Evolutionary conservation across 106 monocot species (phyloP).

Genomic region (Posidonia australis): DNA sequence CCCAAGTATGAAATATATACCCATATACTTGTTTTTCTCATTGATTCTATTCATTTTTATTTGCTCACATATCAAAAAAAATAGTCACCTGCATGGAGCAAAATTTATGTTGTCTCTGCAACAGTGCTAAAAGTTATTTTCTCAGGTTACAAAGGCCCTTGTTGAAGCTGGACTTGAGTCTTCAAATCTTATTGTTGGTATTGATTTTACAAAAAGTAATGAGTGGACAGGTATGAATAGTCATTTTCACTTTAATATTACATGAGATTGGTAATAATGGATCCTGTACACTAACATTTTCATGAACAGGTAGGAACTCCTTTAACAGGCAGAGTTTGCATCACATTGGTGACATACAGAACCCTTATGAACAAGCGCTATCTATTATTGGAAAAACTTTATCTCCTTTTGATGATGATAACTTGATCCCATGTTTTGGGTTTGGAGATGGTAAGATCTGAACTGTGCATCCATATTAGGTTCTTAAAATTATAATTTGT

Average conservation of each 20-base stretch:
- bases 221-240: constrained; percentile 99
- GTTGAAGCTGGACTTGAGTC: constrained; percentile 78
- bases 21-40: too few relatives aligned
- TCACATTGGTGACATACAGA: constrained; percentile 43
- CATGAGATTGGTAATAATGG: too few relatives aligned
- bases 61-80: too few relatives aligned
- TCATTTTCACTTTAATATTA: not conserved
- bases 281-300: too few relatives aligned
- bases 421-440: constrained; percentile 88
- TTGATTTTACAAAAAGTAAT: constrained; percentile 97
- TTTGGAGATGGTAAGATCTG: constrained; percentile 86
- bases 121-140: too few relatives aligned
- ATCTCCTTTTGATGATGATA: constrained; percentile 85
- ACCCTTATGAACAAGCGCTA: constrained; percentile 93
- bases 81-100: too few relatives aligned
- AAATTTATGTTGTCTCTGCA: too few relatives aligned
- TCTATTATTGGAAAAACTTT: constrained; percentile 81
- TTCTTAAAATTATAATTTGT: too few relatives aligned
- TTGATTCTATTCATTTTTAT: too few relatives aligned
- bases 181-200: constrained; percentile 77
- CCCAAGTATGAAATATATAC: too few relatives aligned
- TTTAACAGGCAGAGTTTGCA: constrained; percentile 67
- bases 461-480: too few relatives aligned
- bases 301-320: constrained; percentile 55
- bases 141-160: constrained; percentile 86